phyloP scores from a whole-genome alignment of 176 grass and related monocot genomes.

The maize (Zea mays) region DNA sequence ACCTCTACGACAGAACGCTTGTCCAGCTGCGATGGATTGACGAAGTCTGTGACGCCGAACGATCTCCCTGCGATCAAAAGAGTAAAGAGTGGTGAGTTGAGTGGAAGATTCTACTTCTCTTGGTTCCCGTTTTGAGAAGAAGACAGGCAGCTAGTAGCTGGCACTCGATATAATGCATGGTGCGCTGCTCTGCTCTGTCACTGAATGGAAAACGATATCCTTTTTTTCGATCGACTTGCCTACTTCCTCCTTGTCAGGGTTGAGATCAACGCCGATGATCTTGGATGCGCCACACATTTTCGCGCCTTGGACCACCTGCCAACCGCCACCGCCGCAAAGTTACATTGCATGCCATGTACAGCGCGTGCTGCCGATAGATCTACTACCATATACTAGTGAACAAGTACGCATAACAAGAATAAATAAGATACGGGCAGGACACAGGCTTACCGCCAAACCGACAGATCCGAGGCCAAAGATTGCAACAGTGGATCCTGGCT shows the following conservation, averaged over 20 bases:
- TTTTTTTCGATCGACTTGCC: constrained; percentile 13
- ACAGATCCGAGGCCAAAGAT: constrained; percentile 74
- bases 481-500: constrained; percentile 52
- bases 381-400: not conserved
- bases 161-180: not conserved
- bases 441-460: constrained; percentile 53
- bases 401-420: not conserved
- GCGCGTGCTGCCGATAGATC: not conserved
- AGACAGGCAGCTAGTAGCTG: not conserved
- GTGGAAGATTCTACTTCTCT: not conserved
- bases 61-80: constrained; percentile 31
- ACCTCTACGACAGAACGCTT: constrained; percentile 47
- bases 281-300: constrained; percentile 58
- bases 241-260: constrained; percentile 50
- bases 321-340: not conserved
- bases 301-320: constrained; percentile 57
- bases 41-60: constrained; percentile 53
- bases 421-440: not conserved
- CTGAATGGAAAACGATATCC: not conserved
- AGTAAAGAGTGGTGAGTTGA: not conserved
- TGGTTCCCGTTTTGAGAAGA: not conserved
- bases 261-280: constrained; percentile 66
- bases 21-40: constrained; percentile 52
- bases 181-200: not conserved
- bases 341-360: not conserved